Evolutionary conservation across 1,284 basidiomycete genomes (phyloP), one percentile per base, ranked within the genome.

Genomic region (Ganoderma meredithae): DNA sequence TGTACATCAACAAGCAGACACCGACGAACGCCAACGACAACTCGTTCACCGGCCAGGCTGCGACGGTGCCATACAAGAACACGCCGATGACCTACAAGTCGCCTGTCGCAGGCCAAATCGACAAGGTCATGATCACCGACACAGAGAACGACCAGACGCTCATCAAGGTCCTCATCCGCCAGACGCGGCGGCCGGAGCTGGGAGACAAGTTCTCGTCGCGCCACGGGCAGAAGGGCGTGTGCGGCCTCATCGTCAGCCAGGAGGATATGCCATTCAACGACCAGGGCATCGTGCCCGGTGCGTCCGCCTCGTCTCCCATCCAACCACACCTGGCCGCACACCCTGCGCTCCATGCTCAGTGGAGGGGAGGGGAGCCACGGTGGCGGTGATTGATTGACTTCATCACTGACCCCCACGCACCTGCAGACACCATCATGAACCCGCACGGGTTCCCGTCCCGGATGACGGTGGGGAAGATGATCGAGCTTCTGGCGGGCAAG

Each of bases 401-500:
- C 19, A 6, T 25, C 49, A 47, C 49, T 53, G 63, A 31, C 22
- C 60, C 39, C 33, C 60, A 9, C 60, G 39, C 66, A 59, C 67
- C 39, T 69, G 64, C 82, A 90, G 98, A 99, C 81, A 95, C 97
- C 25, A 99, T 99, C 83, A 99, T 99, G 97, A 99, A 99, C 80
- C 98, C 98, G 3, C 98, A 99, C 81, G 98, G 98, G 77, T 99
- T 99, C 87, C 98, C 98, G 1, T 98, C 96, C 66, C 95, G 98
- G 65, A 99, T 99, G 97, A 99, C 98, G 41, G 98, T 99, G 49
- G 98, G 98, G 59, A 99, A 99, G 84, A 99, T 99, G 98, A 98
- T 99, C 68, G 98, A 99, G 81, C 85, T 99, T 31, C 83, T 99
- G 25, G 94, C 96, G n/a, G 97, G 98, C 64, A 99, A 99, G 86